Evolutionary conservation across 1,284 basidiomycete genomes (phyloP).

Genomic region (Grifola frondosa): DNA sequence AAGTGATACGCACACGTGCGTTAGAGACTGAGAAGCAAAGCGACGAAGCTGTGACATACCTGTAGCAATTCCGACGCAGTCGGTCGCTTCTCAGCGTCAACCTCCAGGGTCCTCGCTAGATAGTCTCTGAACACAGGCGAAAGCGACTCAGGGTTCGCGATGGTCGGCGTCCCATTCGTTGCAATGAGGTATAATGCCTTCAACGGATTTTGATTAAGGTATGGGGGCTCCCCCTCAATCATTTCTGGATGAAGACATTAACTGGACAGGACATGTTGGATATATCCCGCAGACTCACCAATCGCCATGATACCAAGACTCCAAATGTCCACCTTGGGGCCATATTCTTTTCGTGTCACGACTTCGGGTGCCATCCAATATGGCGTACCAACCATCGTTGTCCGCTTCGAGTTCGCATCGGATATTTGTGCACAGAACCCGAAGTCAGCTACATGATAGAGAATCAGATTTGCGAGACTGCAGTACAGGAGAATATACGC

Average conservation of each 20-base stretch:
- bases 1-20: conserved; percentile 2
- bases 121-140: conserved; percentile 90
- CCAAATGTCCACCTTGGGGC: conserved; percentile 99
- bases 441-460: conserved; percentile 78
- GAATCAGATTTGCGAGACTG: conserved; percentile 1
- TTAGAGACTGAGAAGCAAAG: not conserved
- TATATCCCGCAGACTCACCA: conserved; percentile 45
- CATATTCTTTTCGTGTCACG: conserved; percentile 97
- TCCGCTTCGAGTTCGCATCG: conserved; percentile 89
- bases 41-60: conserved; percentile 39
- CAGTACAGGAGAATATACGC: conserved; percentile 35
- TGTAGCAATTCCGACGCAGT: conserved; percentile 82
- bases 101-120: conserved; percentile 86
- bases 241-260: conserved; percentile 67
- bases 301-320: conserved; percentile 99
- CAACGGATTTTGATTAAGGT: conserved; percentile 95
- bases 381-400: conserved; percentile 99
- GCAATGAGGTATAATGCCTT: conserved; percentile 96
- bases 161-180: conserved; percentile 96
- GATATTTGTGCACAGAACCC: conserved; percentile 98
- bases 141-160: conserved; percentile 93
- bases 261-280: not conserved
- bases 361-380: conserved; percentile 99
- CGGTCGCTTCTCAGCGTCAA: conserved; percentile 92
- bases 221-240: conserved; percentile 99